Conservation (phyloP, 2,329 filamentous ascomycete species). For the Blumeria graminis region DNA sequence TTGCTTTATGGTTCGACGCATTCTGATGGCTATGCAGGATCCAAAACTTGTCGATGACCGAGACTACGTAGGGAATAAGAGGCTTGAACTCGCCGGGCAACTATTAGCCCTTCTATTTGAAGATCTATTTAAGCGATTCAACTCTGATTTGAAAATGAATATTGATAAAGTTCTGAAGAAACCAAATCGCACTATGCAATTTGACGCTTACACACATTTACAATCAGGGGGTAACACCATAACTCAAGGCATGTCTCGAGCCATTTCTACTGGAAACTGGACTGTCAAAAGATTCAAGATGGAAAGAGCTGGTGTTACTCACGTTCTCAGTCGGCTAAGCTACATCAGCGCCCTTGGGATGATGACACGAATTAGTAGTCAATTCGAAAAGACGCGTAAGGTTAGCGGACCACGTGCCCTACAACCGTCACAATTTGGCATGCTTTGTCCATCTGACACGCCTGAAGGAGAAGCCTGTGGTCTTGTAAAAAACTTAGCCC, state of each 20-base stretch:
- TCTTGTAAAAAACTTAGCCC: conserved; percentile 86
- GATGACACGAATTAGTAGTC: conserved; percentile 97
- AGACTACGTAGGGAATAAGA: conserved; percentile 96
- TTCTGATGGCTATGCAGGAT: conserved; percentile 82
- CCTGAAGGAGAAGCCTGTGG: conserved; percentile 97
- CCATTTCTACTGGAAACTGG: conserved; percentile 96
- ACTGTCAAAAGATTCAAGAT: conserved; percentile 95
- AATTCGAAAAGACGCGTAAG: conserved; percentile 97
- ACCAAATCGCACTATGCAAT: conserved; percentile 64
- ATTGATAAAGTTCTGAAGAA: conserved; percentile 94
- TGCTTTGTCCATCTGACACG: conserved; percentile 92
- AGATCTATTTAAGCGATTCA: conserved; percentile 92
- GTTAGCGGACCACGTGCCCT: conserved; percentile 86
- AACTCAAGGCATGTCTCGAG: conserved; percentile 78
- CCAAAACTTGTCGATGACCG: conserved; percentile 78
- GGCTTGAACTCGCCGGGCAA: conserved; percentile 82
- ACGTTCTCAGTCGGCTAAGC: conserved; percentile 82
- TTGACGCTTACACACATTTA: conserved; percentile 70
- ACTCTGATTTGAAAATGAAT: conserved; percentile 66
- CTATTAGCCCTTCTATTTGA: conserved; percentile 85
- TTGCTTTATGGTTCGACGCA: conserved; percentile 89
- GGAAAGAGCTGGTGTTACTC: conserved; percentile 90
- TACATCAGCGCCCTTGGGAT: conserved; percentile 94
- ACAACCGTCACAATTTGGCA: conserved; percentile 93
- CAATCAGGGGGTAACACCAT: conserved; percentile 69